Base-by-base conservation (phyloP, 768 basidiomycete species). In the Tricholomella constricta region DNA sequence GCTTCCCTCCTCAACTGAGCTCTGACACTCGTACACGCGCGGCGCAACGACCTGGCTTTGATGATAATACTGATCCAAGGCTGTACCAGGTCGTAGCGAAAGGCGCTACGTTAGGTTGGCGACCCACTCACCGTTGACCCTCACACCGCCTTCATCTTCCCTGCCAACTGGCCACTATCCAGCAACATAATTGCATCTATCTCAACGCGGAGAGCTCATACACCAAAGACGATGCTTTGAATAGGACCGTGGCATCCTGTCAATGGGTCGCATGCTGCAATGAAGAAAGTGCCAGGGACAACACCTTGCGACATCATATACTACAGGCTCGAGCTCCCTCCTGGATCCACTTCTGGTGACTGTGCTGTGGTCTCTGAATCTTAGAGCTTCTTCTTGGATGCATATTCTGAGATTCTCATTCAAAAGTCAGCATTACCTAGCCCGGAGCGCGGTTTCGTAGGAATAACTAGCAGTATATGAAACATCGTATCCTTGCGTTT, bases 1-100 rank as follows among this genome's bases (percentile, higher is more conserved):
- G n/a, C n/a, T n/a, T n/a, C n/a, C n/a, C n/a, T n/a, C 19, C 45
- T 47, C 46, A 47, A 47, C 46, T 47, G 46, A 47, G 46, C 32
- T 37, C 46, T 20, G 10, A 47, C 46, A 23, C 34, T 23, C 5
- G 17, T 7, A 29, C 12, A 7, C 19, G n/a, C 43, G n/a, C n/a
- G n/a, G n/a, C n/a, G n/a, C n/a, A n/a, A n/a, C n/a, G n/a, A n/a
- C 19, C n/a, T 10, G 44, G 44, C 44, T 29, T 6, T 45, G 31
- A 27, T 10, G 4, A 22, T 8, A 19, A 22, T 19, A 22, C 19
- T 40, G 38, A 40, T 40, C n/a, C 10, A 12, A 12, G 34, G 34
- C 10, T 35, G 20, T 6, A 5, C 17, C 6, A 40, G 38, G 11
- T 22, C 20, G n/a, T 22, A 2, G 19, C 6, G 10, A 22, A 8